Evolutionary conservation across 306 rosid genomes (phyloP).

Genomic region (Inga oerstediana): DNA sequence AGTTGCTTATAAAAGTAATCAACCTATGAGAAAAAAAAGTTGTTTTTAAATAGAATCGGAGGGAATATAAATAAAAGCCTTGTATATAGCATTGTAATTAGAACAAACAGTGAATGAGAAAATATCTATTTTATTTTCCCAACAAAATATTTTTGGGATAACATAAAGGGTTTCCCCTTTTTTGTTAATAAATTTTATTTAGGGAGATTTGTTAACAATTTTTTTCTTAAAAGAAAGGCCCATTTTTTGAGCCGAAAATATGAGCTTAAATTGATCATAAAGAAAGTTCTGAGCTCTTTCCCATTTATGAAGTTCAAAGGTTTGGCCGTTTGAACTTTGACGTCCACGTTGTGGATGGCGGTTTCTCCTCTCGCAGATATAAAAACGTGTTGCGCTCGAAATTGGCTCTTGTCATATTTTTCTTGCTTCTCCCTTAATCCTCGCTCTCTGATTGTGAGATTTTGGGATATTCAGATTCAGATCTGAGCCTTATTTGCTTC

Average conservation of each 20-base stretch:
- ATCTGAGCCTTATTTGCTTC: constrained; percentile 4
- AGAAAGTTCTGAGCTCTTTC: neutral
- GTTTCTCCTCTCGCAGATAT: constrained; percentile 44
- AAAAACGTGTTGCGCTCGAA: constrained; percentile 40
- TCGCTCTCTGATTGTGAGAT: neutral
- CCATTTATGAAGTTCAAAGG: constrained; percentile 1
- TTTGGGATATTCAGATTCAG: constrained; percentile 37
- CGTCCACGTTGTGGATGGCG: constrained; percentile 59
- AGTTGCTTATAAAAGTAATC: too few relatives aligned
- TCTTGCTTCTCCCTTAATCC: constrained; percentile 18
- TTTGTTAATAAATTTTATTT: too few relatives aligned
- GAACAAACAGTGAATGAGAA: too few relatives aligned
- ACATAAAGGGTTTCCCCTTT: too few relatives aligned
- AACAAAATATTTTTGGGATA: too few relatives aligned
- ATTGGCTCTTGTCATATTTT: constrained; percentile 9
- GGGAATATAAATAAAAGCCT: too few relatives aligned
- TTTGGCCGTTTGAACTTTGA: constrained; percentile 27
- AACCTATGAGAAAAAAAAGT: too few relatives aligned
- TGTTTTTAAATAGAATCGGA: too few relatives aligned
- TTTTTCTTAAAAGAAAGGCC: too few relatives aligned
- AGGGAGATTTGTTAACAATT: too few relatives aligned
- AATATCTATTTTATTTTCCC: too few relatives aligned
- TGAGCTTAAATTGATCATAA: constrained; percentile 7
- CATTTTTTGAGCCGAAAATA: neutral
- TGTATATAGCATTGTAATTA: too few relatives aligned